These are phyloP conservation scores for Clarireedia monteithiana DNA, from an alignment of 2,329 filamentous ascomycete genomes.

Conservation along the genomic window DNA sequence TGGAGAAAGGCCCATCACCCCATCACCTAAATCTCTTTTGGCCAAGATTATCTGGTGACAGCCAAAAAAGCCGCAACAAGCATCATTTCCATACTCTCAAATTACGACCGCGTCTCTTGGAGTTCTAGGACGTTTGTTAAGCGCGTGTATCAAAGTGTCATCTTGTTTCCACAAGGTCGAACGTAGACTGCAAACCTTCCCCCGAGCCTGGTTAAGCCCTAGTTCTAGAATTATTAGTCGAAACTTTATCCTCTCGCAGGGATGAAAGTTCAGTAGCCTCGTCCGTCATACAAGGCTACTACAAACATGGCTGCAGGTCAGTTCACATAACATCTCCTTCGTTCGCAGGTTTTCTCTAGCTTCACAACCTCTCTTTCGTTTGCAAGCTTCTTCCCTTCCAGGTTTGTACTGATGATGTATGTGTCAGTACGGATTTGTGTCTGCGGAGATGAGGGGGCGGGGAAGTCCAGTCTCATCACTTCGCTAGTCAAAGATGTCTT, in stretches of 20 bases:
- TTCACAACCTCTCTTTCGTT: not conserved
- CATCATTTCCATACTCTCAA: not conserved
- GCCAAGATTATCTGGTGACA: not conserved
- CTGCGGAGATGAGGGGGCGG: conserved; percentile 92
- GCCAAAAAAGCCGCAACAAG: not conserved
- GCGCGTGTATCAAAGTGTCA: too few species aligned
- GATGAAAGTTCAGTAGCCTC: conserved; percentile 20
- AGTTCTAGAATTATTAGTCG: not conserved
- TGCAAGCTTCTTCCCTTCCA: not conserved
- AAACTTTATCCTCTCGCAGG: not conserved
- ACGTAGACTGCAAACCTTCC: not conserved
- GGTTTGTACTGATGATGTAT: conserved; percentile 10
- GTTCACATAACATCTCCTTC: not conserved
- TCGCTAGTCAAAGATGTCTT: conserved; percentile 97
- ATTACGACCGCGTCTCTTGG: too few species aligned
- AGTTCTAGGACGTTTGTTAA: too few species aligned
- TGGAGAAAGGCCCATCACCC: conserved; percentile 6
- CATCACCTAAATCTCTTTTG: conserved; percentile 1
- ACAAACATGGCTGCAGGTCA: conserved; percentile 27
- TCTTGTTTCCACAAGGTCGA: too few species aligned
- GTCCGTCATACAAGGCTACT: conserved; percentile 23
- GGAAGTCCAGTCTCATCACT: conserved; percentile 88
- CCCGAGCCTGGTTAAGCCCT: not conserved
- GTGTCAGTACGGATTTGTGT: conserved; percentile 80
- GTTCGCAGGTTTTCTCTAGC: not conserved